Evolutionary conservation across 768 basidiomycete genomes (phyloP).

Genomic region (Tulasnella sp.): DNA sequence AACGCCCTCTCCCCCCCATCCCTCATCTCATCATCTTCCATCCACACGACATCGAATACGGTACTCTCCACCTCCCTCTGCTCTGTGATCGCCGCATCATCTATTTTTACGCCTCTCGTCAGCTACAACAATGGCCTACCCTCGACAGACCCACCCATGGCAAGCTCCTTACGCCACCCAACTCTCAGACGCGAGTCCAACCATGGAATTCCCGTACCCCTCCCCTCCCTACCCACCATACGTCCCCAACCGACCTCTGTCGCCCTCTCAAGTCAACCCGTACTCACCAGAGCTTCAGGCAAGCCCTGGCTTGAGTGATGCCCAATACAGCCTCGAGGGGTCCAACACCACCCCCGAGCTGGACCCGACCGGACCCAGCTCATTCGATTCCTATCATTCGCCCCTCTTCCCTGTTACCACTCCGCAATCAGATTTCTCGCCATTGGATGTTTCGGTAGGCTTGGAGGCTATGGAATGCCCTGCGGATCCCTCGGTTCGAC

Average conservation of each 20-base stretch:
- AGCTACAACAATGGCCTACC: not conserved
- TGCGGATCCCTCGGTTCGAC: not conserved
- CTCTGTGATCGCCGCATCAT: not conserved
- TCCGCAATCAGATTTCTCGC: not conserved
- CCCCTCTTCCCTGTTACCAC: not conserved
- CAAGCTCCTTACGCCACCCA: not conserved
- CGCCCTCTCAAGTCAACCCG: not conserved
- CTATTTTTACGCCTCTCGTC: not conserved
- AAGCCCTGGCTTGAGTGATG: not conserved
- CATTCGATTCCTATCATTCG: not conserved
- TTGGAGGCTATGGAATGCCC: not conserved
- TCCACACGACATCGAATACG: not conserved
- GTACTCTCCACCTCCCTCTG: not conserved
- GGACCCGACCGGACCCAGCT: not conserved
- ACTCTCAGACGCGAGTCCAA: not conserved
- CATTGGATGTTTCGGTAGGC: not conserved
- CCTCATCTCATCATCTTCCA: not conserved
- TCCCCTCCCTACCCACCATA: not conserved
- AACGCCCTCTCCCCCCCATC: not conserved
- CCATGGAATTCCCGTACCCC: not conserved
- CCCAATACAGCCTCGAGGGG: not conserved
- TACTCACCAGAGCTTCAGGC: not conserved
- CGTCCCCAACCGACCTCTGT: not conserved
- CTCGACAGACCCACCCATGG: not conserved
- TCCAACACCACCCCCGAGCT: not conserved